These are phyloP conservation scores for Aspergillus transmontanensis DNA, from an alignment of 2,329 filamentous ascomycete species.

Conservation along the genomic window DNA sequence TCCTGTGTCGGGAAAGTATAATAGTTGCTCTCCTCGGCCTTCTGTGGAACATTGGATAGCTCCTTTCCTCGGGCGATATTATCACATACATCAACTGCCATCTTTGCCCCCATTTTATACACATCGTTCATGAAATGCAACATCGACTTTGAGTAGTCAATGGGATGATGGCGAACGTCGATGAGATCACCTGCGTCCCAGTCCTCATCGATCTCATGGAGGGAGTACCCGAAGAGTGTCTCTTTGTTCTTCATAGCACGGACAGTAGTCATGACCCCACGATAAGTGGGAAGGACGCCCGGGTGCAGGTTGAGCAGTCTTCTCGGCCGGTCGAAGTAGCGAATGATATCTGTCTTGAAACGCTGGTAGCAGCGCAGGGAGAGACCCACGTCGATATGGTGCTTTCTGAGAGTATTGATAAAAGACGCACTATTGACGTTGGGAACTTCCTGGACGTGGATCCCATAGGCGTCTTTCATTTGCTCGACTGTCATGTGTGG, in stretches of 20 bases:
- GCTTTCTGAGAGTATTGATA: neutral
- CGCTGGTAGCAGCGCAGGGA: constrained; percentile 6
- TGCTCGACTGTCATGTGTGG: constrained; percentile 1
- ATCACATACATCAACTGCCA: neutral
- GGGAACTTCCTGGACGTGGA: constrained; percentile 8
- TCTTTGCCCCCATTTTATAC: neutral
- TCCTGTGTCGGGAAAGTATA: neutral
- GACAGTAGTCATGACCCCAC: neutral
- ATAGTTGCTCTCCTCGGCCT: neutral
- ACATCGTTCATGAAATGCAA: neutral
- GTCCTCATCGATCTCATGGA: neutral
- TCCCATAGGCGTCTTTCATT: constrained; percentile 7
- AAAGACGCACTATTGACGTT: neutral
- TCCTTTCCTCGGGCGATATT: constrained; percentile 4
- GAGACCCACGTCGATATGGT: constrained; percentile 14
- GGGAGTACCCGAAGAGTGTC: neutral
- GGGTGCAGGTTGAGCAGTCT: constrained; percentile 3
- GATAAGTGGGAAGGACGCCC: neutral
- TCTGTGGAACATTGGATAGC: neutral
- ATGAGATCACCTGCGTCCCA: neutral
- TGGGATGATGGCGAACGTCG: neutral
- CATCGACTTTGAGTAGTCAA: neutral
- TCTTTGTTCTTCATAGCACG: neutral
- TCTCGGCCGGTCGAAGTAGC: constrained; percentile 6
- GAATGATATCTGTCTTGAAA: constrained; percentile 2